Evolutionary conservation across 75 land plant species (phyloP).

Genomic region (Cupressus sempervirens): DNA sequence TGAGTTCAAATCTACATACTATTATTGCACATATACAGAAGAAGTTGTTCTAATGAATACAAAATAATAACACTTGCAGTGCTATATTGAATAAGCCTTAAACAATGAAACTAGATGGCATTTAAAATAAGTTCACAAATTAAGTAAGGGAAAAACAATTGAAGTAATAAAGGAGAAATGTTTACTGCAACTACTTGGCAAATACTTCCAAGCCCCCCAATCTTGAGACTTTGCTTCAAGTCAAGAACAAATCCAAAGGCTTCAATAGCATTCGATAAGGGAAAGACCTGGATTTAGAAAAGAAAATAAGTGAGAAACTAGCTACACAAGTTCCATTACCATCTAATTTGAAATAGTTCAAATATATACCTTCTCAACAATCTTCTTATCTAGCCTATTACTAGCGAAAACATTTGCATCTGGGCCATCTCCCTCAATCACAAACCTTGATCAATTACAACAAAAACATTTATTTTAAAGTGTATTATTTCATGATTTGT

Average conservation of each 20-base stretch:
- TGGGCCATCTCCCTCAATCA: neutral
- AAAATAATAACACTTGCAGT: neutral
- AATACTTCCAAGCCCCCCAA: neutral
- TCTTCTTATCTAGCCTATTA: neutral
- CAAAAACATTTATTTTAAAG: neutral
- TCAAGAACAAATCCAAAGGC: constrained; percentile 1
- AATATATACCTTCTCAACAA: neutral
- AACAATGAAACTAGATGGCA: too few species aligned
- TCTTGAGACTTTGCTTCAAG: neutral
- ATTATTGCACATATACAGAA: too few species aligned
- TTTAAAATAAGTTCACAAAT: too few species aligned
- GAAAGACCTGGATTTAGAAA: neutral
- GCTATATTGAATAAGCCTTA: neutral
- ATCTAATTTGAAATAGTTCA: neutral
- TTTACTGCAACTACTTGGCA: neutral
- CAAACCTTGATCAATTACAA: constrained; percentile 1
- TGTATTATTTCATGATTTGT: neutral
- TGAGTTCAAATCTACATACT: too few species aligned
- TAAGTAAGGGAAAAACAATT: neutral
- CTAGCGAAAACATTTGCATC: constrained; percentile 3
- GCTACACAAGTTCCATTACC: neutral
- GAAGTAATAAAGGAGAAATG: neutral
- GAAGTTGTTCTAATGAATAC: neutral
- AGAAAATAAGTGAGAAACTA: neutral
- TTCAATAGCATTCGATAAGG: constrained; percentile 1